These are phyloP conservation scores for Xerocomus brunneocitrinus DNA, from an alignment of 768 basidiomycete species.

Conservation along the genomic window DNA sequence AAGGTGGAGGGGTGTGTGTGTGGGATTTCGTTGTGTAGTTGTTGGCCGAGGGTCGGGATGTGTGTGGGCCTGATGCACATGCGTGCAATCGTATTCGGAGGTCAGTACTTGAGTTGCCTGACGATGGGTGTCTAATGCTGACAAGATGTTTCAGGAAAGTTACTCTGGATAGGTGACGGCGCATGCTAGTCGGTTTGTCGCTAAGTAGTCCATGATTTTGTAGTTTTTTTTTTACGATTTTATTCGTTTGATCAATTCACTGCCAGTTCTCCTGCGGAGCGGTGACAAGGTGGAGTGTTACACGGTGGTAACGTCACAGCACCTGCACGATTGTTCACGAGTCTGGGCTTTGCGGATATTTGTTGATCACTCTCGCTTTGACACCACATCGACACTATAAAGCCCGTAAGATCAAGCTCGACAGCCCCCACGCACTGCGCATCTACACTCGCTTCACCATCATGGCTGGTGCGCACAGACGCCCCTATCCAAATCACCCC, in stretches of 20 bases:
- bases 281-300: slow-evolving; percentile 16
- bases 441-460: not conserved
- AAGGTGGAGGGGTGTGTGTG: slow-evolving; percentile 17
- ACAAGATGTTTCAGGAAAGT: slow-evolving; percentile 7
- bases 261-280: not conserved
- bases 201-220: slow-evolving; percentile 24
- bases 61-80: slow-evolving; percentile 9
- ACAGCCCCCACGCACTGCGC: not conserved
- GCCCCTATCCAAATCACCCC: slow-evolving; percentile 11
- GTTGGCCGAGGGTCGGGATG: not conserved
- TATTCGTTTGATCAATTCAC: slow-evolving; percentile 27
- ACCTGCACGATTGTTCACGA: slow-evolving; percentile 7
- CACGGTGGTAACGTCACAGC: slow-evolving; percentile 32
- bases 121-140: not conserved
- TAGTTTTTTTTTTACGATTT: slow-evolving; percentile 19
- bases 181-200: slow-evolving; percentile 14
- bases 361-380: slow-evolving; percentile 22
- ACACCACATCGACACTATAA: slow-evolving; percentile 3
- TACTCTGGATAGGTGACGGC: slow-evolving; percentile 14
- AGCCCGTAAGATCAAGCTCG: slow-evolving; percentile 7
- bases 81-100: slow-evolving; percentile 16
- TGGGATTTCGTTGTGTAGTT: slow-evolving; percentile 1
- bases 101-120: slow-evolving; percentile 8
- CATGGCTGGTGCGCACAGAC: slow-evolving; percentile 29
- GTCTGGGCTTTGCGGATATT: slow-evolving; percentile 23